These are phyloP conservation scores for Microthyrium microscopicum DNA, from an alignment of 2,329 filamentous ascomycete genomes.

Conservation along the genomic window DNA sequence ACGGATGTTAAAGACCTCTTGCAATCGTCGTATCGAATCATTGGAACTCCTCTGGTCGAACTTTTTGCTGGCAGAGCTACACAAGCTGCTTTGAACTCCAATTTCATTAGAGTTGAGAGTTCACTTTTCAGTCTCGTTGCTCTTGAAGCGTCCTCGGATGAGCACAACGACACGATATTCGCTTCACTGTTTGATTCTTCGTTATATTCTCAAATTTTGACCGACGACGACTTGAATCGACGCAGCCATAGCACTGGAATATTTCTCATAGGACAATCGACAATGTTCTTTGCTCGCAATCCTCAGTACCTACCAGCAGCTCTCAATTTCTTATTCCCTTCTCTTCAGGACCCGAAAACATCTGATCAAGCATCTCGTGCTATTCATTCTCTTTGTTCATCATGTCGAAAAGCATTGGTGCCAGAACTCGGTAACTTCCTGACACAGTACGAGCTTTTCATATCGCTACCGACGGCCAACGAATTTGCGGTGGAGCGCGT, in stretches of 20 bases:
- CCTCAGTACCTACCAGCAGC: constrained; percentile 50
- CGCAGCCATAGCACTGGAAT: constrained; percentile 53
- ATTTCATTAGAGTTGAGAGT: constrained; percentile 35
- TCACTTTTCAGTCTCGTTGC: constrained; percentile 46
- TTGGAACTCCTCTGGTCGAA: constrained; percentile 28
- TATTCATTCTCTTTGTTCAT: constrained; percentile 57
- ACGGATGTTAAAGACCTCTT: constrained; percentile 68
- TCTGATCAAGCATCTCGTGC: constrained; percentile 56
- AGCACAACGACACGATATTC: constrained; percentile 41
- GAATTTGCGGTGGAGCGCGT: constrained; percentile 56
- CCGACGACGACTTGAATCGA: constrained; percentile 30
- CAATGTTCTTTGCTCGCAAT: constrained; percentile 60
- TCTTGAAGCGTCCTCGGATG: constrained; percentile 47
- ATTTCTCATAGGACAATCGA: constrained; percentile 53
- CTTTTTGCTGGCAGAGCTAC: constrained; percentile 29
- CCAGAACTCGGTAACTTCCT: constrained; percentile 52
- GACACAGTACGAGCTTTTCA: constrained; percentile 51
- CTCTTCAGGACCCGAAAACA: constrained; percentile 45
- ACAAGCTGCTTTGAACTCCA: constrained; percentile 18
- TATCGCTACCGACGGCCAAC: constrained; percentile 43
- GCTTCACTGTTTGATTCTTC: constrained; percentile 46
- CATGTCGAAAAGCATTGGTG: constrained; percentile 54
- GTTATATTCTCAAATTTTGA: constrained; percentile 34
- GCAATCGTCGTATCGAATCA: constrained; percentile 48
- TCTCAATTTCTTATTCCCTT: constrained; percentile 57